phyloP scores from a whole-genome alignment of 2,329 filamentous ascomycete species.

The Fusarium armeniacum region DNA sequence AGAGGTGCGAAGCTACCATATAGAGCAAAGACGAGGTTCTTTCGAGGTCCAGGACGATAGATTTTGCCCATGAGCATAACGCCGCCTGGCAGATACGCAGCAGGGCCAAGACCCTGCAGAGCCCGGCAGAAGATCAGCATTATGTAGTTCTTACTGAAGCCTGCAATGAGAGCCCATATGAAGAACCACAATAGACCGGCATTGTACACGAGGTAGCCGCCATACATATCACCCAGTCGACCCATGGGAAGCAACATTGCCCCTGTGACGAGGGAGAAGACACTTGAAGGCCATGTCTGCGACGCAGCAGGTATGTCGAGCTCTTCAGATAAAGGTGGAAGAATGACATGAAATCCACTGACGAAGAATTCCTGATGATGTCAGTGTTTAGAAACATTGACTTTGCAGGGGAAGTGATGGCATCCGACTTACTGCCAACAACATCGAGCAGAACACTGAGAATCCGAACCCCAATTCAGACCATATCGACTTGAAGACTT shows the following conservation, averaged over 20 bases:
- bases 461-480: constrained; percentile 46
- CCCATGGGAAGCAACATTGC: constrained; percentile 74
- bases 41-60: constrained; percentile 78
- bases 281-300: constrained; percentile 74
- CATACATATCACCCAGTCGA: constrained; percentile 72
- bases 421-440: constrained; percentile 43
- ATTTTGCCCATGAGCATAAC: constrained; percentile 77
- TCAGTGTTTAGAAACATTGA: constrained; percentile 4
- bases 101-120: constrained; percentile 79
- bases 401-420: not conserved
- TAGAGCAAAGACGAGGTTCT: constrained; percentile 75
- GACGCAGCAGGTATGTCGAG: constrained; percentile 74
- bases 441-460: constrained; percentile 46
- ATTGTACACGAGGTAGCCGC: constrained; percentile 72
- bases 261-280: constrained; percentile 70
- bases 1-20: constrained; percentile 68
- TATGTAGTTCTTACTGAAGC: constrained; percentile 75
- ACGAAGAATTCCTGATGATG: constrained; percentile 48
- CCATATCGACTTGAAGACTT: constrained; percentile 44
- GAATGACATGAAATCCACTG: constrained; percentile 59
- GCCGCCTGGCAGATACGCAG: constrained; percentile 78
- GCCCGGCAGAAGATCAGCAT: constrained; percentile 83
- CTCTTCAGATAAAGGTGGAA: constrained; percentile 73
- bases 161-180: constrained; percentile 77
- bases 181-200: constrained; percentile 74